Percentiles rank a stretch among this genome's conserved stretches.
These are phyloP conservation scores for Cercospora citrullina DNA, from an alignment of 2,329 filamentous ascomycete genomes.

Conservation along the genomic window DNA sequence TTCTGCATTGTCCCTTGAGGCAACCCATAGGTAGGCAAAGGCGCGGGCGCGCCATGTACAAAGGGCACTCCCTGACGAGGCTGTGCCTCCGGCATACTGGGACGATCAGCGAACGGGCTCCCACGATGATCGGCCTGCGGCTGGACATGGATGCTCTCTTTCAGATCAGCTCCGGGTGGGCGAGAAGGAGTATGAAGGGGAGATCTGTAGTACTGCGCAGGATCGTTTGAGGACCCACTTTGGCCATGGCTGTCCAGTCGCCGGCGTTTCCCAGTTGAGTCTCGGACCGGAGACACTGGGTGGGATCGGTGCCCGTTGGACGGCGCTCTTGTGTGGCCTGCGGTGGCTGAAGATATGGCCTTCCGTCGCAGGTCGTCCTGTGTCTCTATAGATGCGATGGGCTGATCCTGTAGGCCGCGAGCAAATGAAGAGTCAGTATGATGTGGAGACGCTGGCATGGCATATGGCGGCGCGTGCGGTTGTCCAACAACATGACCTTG, in stretches of 20 bases:
- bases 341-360: conserved; percentile 19
- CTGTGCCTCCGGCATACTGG: background rate
- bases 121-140: conserved; percentile 6
- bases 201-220: background rate
- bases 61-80: background rate
- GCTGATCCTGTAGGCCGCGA: conserved; percentile 22
- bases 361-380: conserved; percentile 24
- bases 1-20: background rate
- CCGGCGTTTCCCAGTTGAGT: conserved; percentile 15
- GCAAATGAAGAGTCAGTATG: conserved; percentile 7
- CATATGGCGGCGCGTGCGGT: conserved; percentile 5
- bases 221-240: background rate
- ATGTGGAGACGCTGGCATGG: conserved; percentile 1
- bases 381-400: conserved; percentile 30
- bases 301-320: conserved; percentile 16
- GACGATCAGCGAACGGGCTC: conserved; percentile 12
- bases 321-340: background rate
- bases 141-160: background rate
- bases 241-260: conserved; percentile 16
- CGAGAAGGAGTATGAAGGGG: background rate
- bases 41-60: background rate
- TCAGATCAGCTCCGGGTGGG: background rate
- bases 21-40: background rate
- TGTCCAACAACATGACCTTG: background rate
- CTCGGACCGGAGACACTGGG: conserved; percentile 17